Conservation (phyloP, 139 green algal genomes). For the Tetradesmus lagerheimii region DNA sequence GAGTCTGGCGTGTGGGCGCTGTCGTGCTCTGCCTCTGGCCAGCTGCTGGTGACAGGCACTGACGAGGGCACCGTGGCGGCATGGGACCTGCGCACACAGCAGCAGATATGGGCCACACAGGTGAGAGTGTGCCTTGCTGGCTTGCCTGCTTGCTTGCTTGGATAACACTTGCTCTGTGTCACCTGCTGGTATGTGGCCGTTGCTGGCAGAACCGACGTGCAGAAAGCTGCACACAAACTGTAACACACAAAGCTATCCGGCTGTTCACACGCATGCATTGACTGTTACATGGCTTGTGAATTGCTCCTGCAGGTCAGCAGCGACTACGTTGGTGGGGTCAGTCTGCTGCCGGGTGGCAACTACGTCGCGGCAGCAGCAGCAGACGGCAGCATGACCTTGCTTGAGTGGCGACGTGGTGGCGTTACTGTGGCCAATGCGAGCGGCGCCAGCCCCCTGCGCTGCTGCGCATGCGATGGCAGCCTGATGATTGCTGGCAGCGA, state of each 20-base stretch:
- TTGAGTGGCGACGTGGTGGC: constrained; percentile 61
- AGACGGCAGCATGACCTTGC: constrained; percentile 64
- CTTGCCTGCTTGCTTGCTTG: neutral
- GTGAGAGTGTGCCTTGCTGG: neutral
- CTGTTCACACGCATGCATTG: neutral
- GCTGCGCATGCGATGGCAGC: constrained; percentile 63
- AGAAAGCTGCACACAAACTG: no score
- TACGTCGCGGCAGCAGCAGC: constrained; percentile 60
- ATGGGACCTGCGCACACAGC: constrained; percentile 68
- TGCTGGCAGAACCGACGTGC: neutral
- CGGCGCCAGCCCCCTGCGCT: constrained; percentile 68
- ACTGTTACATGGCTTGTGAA: neutral
- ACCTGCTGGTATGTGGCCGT: neutral
- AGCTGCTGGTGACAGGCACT: constrained; percentile 71
- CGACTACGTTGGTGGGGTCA: constrained; percentile 79
- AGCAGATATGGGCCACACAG: constrained; percentile 44
- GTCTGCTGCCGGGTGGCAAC: constrained; percentile 52
- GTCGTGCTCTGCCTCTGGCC: constrained; percentile 26
- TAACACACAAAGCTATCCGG: no score
- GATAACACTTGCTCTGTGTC: no score
- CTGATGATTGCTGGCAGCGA: constrained; percentile 70
- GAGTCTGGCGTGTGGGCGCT: constrained; percentile 74
- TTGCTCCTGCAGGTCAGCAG: constrained; percentile 46
- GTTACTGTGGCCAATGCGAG: constrained; percentile 6
- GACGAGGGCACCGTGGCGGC: constrained; percentile 76